These are phyloP conservation scores for Drosera capensis DNA, from an alignment of 148 eudicot genomes.

Conservation along the genomic window DNA sequence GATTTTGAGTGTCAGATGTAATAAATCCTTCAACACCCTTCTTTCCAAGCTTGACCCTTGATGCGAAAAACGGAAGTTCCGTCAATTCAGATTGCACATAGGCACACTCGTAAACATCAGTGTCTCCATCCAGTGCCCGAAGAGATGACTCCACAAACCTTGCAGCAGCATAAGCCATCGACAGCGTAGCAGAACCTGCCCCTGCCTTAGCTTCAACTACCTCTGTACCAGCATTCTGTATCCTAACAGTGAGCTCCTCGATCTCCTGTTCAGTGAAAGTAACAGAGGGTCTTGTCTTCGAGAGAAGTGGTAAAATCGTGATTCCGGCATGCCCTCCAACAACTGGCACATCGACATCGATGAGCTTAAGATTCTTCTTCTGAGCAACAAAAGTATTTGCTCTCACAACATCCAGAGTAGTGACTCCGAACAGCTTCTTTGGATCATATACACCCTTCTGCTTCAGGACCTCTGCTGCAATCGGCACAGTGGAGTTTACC, in stretches of 20 bases:
- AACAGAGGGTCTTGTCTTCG: conserved; percentile 71
- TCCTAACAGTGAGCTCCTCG: conserved; percentile 56
- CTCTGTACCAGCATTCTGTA: conserved; percentile 88
- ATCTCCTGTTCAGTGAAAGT: conserved; percentile 55
- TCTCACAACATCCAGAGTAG: conserved; percentile 80
- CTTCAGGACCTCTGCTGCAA: conserved; percentile 77
- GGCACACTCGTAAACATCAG: conserved; percentile 74
- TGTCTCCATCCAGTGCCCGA: conserved; percentile 82
- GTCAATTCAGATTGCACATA: conserved; percentile 58
- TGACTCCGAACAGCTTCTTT: conserved; percentile 82
- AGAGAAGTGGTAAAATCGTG: conserved; percentile 67
- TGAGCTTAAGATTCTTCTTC: conserved; percentile 67
- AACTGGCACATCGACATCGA: conserved; percentile 85
- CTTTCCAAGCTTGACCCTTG: conserved; percentile 69
- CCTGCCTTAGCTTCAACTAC: conserved; percentile 96
- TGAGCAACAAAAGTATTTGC: conserved; percentile 88
- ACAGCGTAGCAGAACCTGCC: conserved; percentile 86
- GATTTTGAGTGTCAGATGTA: conserved; percentile 47
- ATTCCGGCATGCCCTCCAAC: conserved; percentile 92
- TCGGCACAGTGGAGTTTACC: conserved; percentile 83
- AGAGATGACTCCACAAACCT: conserved; percentile 85
- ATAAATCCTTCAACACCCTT: conserved; percentile 66
- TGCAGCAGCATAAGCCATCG: conserved; percentile 96
- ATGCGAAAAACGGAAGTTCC: conserved; percentile 82
- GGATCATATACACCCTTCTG: conserved; percentile 79